Percentiles rank a stretch among this genome's conserved stretches.
Evolutionary conservation across 768 basidiomycete species (phyloP).

Genomic region (Tricholoma bakamatsutake): DNA sequence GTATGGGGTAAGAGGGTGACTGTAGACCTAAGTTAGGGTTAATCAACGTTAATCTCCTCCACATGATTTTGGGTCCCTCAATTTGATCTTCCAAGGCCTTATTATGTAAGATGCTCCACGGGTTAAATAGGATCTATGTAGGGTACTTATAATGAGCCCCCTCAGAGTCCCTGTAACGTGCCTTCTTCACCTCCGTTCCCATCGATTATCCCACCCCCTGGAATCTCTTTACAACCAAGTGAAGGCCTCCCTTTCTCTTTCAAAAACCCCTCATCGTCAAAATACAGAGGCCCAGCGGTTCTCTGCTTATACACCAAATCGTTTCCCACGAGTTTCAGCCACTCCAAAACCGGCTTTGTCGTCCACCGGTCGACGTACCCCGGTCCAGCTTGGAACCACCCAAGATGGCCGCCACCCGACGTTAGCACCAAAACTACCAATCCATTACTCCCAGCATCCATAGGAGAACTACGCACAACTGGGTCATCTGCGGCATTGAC

Average conservation of each 20-base stretch:
- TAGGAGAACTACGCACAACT: conserved; percentile 56
- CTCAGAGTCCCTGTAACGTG: conserved; percentile 48
- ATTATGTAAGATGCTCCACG: no score
- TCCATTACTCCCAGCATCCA: conserved; percentile 42
- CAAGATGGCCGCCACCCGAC: conserved; percentile 64
- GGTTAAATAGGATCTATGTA: no score
- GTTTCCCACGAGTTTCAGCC: conserved; percentile 51
- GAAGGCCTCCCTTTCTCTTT: conserved; percentile 50
- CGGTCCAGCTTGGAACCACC: conserved; percentile 62
- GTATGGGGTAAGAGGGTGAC: no score
- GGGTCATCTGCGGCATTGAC: conserved; percentile 77
- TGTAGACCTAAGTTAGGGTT: no score
- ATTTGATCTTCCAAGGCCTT: no score
- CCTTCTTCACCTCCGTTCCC: conserved; percentile 50
- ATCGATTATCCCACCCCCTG: conserved; percentile 46
- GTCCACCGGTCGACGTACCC: conserved; percentile 50
- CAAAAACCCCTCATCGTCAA: conserved; percentile 54
- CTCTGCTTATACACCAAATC: conserved; percentile 33
- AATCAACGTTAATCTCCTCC: no score
- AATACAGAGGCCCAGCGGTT: conserved; percentile 27
- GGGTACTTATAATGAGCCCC: neutral
- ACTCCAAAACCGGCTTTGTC: conserved; percentile 60
- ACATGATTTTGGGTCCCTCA: no score
- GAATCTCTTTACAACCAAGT: conserved; percentile 54
- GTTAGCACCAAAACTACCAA: conserved; percentile 57